These are phyloP conservation scores for Pyrenula aspistea DNA, from an alignment of 495 filamentous ascomycete genomes.

Conservation along the genomic window DNA sequence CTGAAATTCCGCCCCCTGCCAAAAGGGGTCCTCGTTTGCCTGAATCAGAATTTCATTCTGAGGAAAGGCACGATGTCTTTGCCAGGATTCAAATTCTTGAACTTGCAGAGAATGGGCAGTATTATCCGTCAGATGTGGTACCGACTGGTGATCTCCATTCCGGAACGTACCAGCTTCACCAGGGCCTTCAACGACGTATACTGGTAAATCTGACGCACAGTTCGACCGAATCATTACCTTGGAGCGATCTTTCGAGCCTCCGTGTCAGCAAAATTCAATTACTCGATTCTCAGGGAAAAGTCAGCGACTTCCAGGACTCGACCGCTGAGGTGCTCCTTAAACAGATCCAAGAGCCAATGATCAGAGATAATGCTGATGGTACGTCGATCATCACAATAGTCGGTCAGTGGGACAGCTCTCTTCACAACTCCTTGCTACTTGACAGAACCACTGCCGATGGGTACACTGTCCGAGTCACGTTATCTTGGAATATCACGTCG, in stretches of 20 bases:
- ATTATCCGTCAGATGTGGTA: slow-evolving; percentile 83
- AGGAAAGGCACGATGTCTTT: slow-evolving; percentile 91
- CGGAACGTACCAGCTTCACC: slow-evolving; percentile 87
- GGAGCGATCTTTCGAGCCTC: slow-evolving; percentile 65
- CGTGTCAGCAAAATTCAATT: slow-evolving; percentile 71
- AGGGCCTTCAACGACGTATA: slow-evolving; percentile 85
- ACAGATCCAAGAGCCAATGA: slow-evolving; percentile 57
- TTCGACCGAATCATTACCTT: slow-evolving; percentile 75
- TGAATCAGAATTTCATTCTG: slow-evolving; percentile 82
- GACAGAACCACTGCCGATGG: slow-evolving; percentile 83
- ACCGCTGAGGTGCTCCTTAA: slow-evolving; percentile 66
- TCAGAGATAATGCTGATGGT: slow-evolving; percentile 77
- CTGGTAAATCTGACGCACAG: slow-evolving; percentile 78
- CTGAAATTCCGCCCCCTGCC: slow-evolving; percentile 28
- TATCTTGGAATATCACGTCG: slow-evolving; percentile 73
- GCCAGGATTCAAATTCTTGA: slow-evolving; percentile 78
- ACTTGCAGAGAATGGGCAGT: slow-evolving; percentile 79
- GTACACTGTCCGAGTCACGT: slow-evolving; percentile 77
- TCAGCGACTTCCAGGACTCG: slow-evolving; percentile 60
- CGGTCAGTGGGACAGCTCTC: slow-evolving; percentile 92
- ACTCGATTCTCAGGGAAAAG: slow-evolving; percentile 73
- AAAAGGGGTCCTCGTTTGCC: slow-evolving; percentile 62
- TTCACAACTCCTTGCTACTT: slow-evolving; percentile 79
- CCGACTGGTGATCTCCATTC: slow-evolving; percentile 70
- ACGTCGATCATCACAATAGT: slow-evolving; percentile 76